Conservation (phyloP, 2,329 filamentous ascomycete genomes). For the Helminthosporium solani region DNA sequence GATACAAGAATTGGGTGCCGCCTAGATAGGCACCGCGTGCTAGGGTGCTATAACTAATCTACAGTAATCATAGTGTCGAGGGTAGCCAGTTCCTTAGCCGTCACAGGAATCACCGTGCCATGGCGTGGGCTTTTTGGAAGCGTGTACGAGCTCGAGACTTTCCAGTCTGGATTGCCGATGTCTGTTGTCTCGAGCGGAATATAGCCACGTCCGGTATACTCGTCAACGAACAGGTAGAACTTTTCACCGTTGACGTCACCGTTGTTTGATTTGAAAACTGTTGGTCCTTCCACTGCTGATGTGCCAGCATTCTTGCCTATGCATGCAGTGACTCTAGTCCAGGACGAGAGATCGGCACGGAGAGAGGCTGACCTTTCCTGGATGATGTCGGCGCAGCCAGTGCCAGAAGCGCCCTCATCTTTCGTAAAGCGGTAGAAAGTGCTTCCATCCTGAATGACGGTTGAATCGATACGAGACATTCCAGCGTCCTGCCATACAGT, state of each 20-base stretch:
- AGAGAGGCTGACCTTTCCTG: conserved; percentile 51
- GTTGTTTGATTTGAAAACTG: conserved; percentile 54
- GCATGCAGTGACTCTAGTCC: conserved; percentile 50
- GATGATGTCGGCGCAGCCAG: conserved; percentile 57
- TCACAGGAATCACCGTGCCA: conserved; percentile 56
- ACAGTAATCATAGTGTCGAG: conserved; percentile 31
- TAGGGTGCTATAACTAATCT: too few species aligned
- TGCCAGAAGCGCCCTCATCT: conserved; percentile 52
- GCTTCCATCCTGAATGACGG: conserved; percentile 47
- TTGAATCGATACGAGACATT: conserved; percentile 55
- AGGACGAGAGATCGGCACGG: conserved; percentile 44
- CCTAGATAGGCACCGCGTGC: too few species aligned
- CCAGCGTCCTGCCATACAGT: conserved; percentile 55
- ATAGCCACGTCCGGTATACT: conserved; percentile 55
- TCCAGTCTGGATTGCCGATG: conserved; percentile 53
- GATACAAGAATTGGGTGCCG: too few species aligned
- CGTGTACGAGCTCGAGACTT: conserved; percentile 48
- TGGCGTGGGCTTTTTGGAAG: conserved; percentile 55
- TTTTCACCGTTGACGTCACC: conserved; percentile 54
- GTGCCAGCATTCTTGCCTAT: conserved; percentile 55
- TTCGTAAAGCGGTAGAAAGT: conserved; percentile 58
- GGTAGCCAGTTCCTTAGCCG: conserved; percentile 47
- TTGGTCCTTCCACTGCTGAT: conserved; percentile 53
- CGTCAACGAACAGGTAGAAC: conserved; percentile 59
- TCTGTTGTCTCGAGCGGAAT: conserved; percentile 55